Conservation (phyloP, 192 early-diverging fungal species). For the Borealophlyctis nickersoniae region DNA sequence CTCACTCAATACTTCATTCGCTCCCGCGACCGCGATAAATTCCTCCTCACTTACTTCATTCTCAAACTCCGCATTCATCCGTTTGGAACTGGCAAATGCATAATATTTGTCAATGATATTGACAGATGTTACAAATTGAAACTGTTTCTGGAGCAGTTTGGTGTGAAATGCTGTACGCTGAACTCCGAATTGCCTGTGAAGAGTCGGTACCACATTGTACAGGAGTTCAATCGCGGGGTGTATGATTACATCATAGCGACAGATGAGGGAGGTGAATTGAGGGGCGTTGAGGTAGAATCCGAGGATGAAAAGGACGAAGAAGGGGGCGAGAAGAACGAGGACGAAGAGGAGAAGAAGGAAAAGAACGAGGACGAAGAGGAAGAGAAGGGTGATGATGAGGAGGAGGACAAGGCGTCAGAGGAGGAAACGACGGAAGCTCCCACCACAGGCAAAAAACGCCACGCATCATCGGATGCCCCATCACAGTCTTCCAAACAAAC, state of each 20-base stretch:
- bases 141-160: conserved; percentile 96
- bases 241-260: conserved; percentile 97
- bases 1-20: conserved; percentile 77
- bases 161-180: conserved; percentile 82
- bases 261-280: conserved; percentile 64
- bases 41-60: conserved; percentile 81
- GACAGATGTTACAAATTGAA: conserved; percentile 89
- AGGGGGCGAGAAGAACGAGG: conserved; percentile 35
- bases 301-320: conserved; percentile 40
- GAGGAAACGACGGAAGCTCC: conserved; percentile 21
- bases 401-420: conserved; percentile 16
- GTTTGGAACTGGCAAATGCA: conserved; percentile 84
- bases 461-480: background rate
- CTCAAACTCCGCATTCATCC: conserved; percentile 75
- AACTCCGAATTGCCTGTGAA: conserved; percentile 95
- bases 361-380: conserved; percentile 13
- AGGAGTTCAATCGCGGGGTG: conserved; percentile 94
- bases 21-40: conserved; percentile 81
- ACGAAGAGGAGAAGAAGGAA: conserved; percentile 22
- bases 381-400: conserved; percentile 6
- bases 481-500: conserved; percentile 22
- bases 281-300: conserved; percentile 56
- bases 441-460: conserved; percentile 24
- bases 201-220: conserved; percentile 85
- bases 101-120: conserved; percentile 96